phyloP scores from a whole-genome alignment of 2,329 filamentous ascomycete genomes.

The Talaromyces sp. region DNA sequence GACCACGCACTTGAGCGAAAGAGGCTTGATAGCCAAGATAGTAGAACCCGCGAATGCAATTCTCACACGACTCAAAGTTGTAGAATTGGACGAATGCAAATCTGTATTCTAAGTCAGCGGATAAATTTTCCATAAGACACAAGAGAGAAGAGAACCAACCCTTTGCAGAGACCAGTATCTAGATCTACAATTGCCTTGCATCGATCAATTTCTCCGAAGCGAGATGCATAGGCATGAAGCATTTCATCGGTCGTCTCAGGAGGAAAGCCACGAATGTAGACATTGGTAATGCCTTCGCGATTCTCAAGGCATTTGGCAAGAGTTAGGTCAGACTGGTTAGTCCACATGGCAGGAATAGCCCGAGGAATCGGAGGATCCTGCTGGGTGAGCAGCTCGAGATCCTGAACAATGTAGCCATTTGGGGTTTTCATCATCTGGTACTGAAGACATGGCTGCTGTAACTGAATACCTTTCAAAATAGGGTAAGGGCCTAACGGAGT shows the following conservation, averaged over 20 bases:
- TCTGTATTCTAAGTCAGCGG: slow-evolving; percentile 48
- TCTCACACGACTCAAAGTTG: slow-evolving; percentile 82
- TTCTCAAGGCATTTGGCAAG: slow-evolving; percentile 94
- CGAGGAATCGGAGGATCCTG: slow-evolving; percentile 79
- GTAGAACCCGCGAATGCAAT: slow-evolving; percentile 94
- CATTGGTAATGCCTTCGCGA: slow-evolving; percentile 90
- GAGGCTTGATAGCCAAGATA: slow-evolving; percentile 94
- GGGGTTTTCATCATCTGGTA: slow-evolving; percentile 47
- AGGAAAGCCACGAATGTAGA: slow-evolving; percentile 94
- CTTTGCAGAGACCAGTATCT: slow-evolving; percentile 89
- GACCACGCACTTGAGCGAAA: slow-evolving; percentile 71
- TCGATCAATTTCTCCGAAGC: slow-evolving; percentile 91
- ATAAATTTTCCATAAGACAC: slow-evolving; percentile 1
- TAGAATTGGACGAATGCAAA: slow-evolving; percentile 98
- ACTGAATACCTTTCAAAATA: slow-evolving; percentile 59
- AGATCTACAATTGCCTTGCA: slow-evolving; percentile 99
- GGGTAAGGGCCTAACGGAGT: slow-evolving; percentile 47
- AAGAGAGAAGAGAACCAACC: slow-evolving; percentile 54
- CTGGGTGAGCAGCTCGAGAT: slow-evolving; percentile 63
- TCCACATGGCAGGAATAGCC: slow-evolving; percentile 81
- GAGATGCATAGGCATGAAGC: slow-evolving; percentile 73
- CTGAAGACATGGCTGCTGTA: slow-evolving; percentile 39
- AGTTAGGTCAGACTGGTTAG: slow-evolving; percentile 81
- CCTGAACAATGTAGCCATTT: slow-evolving; percentile 45
- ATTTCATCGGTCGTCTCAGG: slow-evolving; percentile 93